Evolutionary conservation across 768 basidiomycete genomes (phyloP), one percentile per base, ranked within the genome.

Genomic region (Sarcomyxa edulis): DNA sequence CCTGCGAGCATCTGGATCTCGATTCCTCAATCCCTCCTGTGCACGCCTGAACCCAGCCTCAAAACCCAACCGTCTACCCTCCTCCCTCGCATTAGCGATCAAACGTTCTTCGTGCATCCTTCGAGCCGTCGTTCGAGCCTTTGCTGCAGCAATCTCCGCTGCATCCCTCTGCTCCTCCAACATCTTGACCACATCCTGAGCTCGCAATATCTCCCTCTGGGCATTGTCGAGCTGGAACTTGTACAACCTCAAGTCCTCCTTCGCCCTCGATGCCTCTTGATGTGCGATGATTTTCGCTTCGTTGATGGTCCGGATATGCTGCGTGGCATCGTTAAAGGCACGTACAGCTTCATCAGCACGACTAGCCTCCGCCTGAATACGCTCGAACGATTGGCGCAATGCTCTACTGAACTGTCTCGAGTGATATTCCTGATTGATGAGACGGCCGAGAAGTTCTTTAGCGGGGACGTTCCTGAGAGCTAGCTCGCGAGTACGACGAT

Each of bases 131-230:
- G 64, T 65, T 27, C 76, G 66, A 18, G 75, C 76, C 16, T 67
- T 65, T 12, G 65, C 65, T 1, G 76, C 77, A 15, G 68, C 68
- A 6, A 64, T 58, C 50, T 81, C 78, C 0, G 81, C 81, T 5
- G 80, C 73, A 20, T 78, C 68, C 18, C 74, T 67, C 41, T 79
- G 68, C 8, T 57, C 59, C 53, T 78, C 74, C 5, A 74, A 53
- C 1, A 60, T 58, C 43, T 61, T 66, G 28, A 79, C 52, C 4
- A 71, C 61, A 5, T 69, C 66, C 48, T 77, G 71, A 3, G 74
- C 74, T 22, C 70, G 67, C 16, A 58, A 49, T 30, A 82, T 74
- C 51, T 84, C 78, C 39, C 63, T 60, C 40, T 64, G 62, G 3
- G 68, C 66, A 41, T 55, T 60, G 28, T 64, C 56, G n/a, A 68